Percentiles rank a stretch among this genome's conserved stretches.
phyloP scores from a whole-genome alignment of 192 early-diverging fungal species.

The Coemansia nantahalensis region DNA sequence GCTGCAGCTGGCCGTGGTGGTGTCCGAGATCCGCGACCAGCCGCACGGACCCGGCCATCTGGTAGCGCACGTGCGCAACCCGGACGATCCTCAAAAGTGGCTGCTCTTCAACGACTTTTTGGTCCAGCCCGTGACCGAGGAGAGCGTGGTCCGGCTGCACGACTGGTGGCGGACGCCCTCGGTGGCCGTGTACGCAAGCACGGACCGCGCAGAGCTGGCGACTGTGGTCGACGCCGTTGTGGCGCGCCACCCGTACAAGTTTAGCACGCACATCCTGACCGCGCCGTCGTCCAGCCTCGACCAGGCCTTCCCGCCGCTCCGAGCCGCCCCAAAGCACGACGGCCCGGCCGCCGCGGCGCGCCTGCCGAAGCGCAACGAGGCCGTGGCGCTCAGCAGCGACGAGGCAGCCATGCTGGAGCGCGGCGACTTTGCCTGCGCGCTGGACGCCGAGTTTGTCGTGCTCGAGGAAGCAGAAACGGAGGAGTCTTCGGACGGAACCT shows the following conservation, averaged over 20 bases:
- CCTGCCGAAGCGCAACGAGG: slow-evolving; percentile 32
- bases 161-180: slow-evolving; percentile 46
- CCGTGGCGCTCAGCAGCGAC: slow-evolving; percentile 23
- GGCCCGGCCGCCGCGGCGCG: no score
- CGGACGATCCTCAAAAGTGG: slow-evolving; percentile 55
- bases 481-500: slow-evolving; percentile 89
- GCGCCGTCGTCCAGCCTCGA: slow-evolving; percentile 30
- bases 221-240: not conserved
- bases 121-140: slow-evolving; percentile 64
- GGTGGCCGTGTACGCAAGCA: slow-evolving; percentile 29
- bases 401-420: slow-evolving; percentile 36
- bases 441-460: slow-evolving; percentile 97
- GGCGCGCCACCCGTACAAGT: slow-evolving; percentile 17
- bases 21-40: slow-evolving; percentile 46
- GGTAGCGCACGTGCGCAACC: slow-evolving; percentile 40
- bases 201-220: slow-evolving; percentile 3
- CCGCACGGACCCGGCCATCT: slow-evolving; percentile 38
- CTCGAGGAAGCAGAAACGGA: slow-evolving; percentile 84
- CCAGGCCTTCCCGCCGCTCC: not conserved
- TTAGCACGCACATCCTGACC: slow-evolving; percentile 44
- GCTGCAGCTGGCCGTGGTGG: slow-evolving; percentile 32
- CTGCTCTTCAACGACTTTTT: slow-evolving; percentile 95
- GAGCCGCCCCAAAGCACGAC: not conserved
- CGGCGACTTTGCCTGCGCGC: slow-evolving; percentile 52
- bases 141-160: slow-evolving; percentile 11